Evolutionary conservation across 2,329 filamentous ascomycete genomes (phyloP).

Genomic region (Ampelomyces quisqualis): DNA sequence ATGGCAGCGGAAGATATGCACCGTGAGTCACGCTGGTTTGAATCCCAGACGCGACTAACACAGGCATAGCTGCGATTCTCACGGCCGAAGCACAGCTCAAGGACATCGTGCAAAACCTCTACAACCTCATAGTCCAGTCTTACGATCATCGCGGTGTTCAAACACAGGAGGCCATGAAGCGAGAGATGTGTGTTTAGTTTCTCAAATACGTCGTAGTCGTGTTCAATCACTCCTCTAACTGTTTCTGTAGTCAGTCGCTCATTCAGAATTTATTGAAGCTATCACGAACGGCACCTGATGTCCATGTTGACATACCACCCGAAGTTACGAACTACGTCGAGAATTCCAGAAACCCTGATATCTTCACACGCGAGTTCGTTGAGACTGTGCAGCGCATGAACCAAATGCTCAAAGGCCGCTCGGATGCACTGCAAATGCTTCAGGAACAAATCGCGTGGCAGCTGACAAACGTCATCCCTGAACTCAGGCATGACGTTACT

Average conservation of each 20-base stretch:
- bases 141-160: constrained; percentile 60
- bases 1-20: constrained; percentile 13
- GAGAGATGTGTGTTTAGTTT: constrained; percentile 53
- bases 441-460: constrained; percentile 60
- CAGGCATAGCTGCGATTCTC: constrained; percentile 14
- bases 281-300: constrained; percentile 50
- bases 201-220: neutral
- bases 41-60: constrained; percentile 1
- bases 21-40: neutral
- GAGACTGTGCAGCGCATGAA: constrained; percentile 64
- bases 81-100: constrained; percentile 55
- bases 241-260: constrained; percentile 49
- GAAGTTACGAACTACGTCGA: constrained; percentile 66
- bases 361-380: constrained; percentile 66
- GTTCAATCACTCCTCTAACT: neutral
- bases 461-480: constrained; percentile 60
- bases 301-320: constrained; percentile 57
- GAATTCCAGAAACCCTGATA: constrained; percentile 63
- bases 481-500: constrained; percentile 56
- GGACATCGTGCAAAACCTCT: constrained; percentile 62
- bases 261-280: constrained; percentile 57
- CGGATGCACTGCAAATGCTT: constrained; percentile 60
- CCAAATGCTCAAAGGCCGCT: constrained; percentile 62
- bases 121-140: constrained; percentile 59
- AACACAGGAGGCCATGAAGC: constrained; percentile 59